Evolutionary conservation across 164 flowering plant genomes (phyloP).

Genomic region (Nelumbo lutea): DNA sequence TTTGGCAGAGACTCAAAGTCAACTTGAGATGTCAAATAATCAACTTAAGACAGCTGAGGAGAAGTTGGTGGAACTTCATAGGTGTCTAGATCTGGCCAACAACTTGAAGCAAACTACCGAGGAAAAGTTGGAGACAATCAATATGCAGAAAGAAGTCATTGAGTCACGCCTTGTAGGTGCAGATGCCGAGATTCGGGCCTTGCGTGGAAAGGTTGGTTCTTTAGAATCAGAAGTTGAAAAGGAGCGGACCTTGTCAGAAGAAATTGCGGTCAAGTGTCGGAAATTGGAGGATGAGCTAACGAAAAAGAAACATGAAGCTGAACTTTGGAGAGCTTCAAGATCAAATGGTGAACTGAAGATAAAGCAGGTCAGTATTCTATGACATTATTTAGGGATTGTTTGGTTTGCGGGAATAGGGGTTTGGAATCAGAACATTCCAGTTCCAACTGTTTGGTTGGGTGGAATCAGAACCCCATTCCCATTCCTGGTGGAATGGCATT

Average conservation of each 20-base stretch:
- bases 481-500: too few relatives aligned
- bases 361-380: conserved; percentile 46
- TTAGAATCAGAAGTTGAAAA: conserved; percentile 46
- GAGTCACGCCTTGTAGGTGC: conserved; percentile 42
- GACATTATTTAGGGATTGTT: not conserved
- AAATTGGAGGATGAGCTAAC: conserved; percentile 51
- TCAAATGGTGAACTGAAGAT: conserved; percentile 44
- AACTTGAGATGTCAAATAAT: conserved; percentile 26
- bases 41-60: conserved; percentile 42
- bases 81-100: conserved; percentile 35
- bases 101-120: conserved; percentile 35
- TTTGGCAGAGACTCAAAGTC: conserved; percentile 34
- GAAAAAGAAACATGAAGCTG: conserved; percentile 35
- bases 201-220: conserved; percentile 37
- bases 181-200: conserved; percentile 43
- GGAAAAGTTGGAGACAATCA: conserved; percentile 15
- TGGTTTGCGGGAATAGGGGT: too few relatives aligned
- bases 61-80: conserved; percentile 46
- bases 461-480: too few relatives aligned
- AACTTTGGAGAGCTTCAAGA: conserved; percentile 24
- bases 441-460: too few relatives aligned
- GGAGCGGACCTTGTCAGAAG: conserved; percentile 44
- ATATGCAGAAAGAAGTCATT: conserved; percentile 19
- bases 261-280: conserved; percentile 33
- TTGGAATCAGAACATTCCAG: too few relatives aligned